A percentile compares a stretch with the other conserved stretches of the same genome.
These are phyloP conservation scores for Ceriops zippeliana DNA, from an alignment of 345 rosid species.

Conservation along the genomic window DNA sequence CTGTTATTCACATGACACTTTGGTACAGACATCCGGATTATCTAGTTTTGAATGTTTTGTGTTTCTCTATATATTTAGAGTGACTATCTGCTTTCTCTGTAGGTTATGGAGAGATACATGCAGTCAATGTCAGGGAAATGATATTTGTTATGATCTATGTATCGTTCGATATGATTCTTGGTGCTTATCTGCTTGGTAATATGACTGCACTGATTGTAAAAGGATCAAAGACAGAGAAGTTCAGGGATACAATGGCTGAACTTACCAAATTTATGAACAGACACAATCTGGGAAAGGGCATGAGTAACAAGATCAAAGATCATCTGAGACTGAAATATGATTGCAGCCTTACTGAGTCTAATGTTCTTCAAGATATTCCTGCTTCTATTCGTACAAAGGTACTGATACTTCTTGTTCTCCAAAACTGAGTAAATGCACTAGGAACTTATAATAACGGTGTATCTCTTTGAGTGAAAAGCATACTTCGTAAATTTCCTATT, in stretches of 20 bases:
- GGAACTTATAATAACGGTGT: too few relatives aligned
- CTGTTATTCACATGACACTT: too few relatives aligned
- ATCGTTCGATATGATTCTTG: constrained; percentile 85
- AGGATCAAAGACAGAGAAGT: constrained; percentile 83
- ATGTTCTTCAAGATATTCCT: constrained; percentile 79
- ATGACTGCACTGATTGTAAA: constrained; percentile 87
- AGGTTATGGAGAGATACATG: constrained; percentile 95
- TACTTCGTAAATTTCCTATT: too few relatives aligned
- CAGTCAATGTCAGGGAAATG: constrained; percentile 83
- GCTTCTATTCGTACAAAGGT: constrained; percentile 74
- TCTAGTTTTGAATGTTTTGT: too few relatives aligned
- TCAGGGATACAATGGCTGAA: constrained; percentile 72
- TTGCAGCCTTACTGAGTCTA: constrained; percentile 50
- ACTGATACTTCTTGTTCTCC: too few relatives aligned
- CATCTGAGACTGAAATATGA: constrained; percentile 61
- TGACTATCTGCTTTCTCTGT: constrained; percentile 19
- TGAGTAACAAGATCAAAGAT: constrained; percentile 57
- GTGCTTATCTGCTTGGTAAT: constrained; percentile 87
- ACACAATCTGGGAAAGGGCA: constrained; percentile 57
- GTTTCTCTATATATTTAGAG: too few relatives aligned
- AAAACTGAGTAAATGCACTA: too few relatives aligned
- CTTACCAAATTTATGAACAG: constrained; percentile 62
- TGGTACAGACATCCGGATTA: too few relatives aligned
- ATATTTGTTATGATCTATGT: constrained; percentile 75
- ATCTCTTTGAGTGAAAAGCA: too few relatives aligned